Evolutionary conservation across 192 early-diverging fungal genomes (phyloP).

Genomic region (Paraglomus occultum): DNA sequence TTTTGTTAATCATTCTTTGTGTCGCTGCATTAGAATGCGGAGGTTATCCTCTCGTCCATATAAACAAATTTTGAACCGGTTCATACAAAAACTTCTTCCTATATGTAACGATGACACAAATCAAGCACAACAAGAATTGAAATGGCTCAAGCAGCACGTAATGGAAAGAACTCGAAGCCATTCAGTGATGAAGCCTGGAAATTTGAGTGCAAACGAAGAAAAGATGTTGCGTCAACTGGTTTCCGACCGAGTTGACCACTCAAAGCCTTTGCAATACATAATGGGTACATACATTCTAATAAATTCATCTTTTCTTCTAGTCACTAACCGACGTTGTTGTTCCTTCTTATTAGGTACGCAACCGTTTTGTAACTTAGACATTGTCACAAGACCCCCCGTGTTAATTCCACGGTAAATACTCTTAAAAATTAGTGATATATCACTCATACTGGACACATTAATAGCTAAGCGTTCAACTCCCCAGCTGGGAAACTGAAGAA

Average conservation of each 20-base stretch:
- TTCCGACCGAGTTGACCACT: constrained; percentile 51
- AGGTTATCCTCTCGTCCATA: too few relatives aligned
- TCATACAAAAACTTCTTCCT: constrained; percentile 28
- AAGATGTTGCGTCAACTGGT: constrained; percentile 42
- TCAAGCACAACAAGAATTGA: constrained; percentile 43
- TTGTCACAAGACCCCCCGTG: constrained; percentile 67
- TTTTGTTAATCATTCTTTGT: too few relatives aligned
- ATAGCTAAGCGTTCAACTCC: not conserved
- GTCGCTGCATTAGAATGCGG: too few relatives aligned
- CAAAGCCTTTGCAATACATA: constrained; percentile 93
- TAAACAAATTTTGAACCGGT: too few relatives aligned
- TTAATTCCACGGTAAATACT: constrained; percentile 74
- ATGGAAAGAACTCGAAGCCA: constrained; percentile 15
- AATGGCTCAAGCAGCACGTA: constrained; percentile 40
- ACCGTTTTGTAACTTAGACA: constrained; percentile 78
- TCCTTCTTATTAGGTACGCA: constrained; percentile 58
- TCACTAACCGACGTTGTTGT: not conserved
- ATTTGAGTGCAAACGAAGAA: constrained; percentile 32
- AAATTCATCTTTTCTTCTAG: not conserved
- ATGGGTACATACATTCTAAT: constrained; percentile 45
- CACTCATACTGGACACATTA: constrained; percentile 13
- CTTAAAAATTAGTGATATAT: not conserved
- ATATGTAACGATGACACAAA: constrained; percentile 37
- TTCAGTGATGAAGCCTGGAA: not conserved
- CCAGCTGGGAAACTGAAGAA: constrained; percentile 92